Evolutionary conservation across 305 asterid species (phyloP), one percentile per base, ranked within the genome.

Genomic region (Fraxinus xanthoxyloides): DNA sequence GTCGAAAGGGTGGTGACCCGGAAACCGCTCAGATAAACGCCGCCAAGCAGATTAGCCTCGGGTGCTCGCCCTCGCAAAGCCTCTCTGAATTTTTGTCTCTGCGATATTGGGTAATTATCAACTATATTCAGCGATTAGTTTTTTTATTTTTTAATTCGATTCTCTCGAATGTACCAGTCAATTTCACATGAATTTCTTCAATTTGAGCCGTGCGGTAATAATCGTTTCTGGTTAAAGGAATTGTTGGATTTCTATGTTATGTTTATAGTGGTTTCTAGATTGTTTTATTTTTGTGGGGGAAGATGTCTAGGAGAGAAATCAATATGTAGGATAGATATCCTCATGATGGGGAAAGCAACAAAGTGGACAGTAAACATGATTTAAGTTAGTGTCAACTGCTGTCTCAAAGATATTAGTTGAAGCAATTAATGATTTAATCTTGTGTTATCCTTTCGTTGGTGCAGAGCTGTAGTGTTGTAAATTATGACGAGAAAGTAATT

Each of bases 31-130:
- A 93, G 88, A 93, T 95, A 87, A 85, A 91, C 81, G 93, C 90
- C 35, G 98, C 93, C 2, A 94, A 95, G 91, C 95, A 91, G 88
- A 92, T 93, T 86, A 93, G 98, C 88, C 90, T 95, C 82, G 98
- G 97, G 40, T 88, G 93, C 84, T 79, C 95, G 28, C 91, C 95
- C 76, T 85, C 92, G 30, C 93, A 91, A 81, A 87, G 88, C 72
- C 86, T 87, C 76, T 88, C 92, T 15, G 97, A 95, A 76, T 91
- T 88, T 75, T 79, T 91, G 74, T 92, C 98, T 32, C 90, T 91
- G 76, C 92, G 93, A 69, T 92, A 91, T 83, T 93, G 97, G 98
- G 99, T 94, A 93, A 84, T 48, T 63, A 54, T 73, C 61, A 77
- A 40, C 26, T 38, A 17, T 83, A 40, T 76, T 74, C 69, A 48